Conservation (phyloP, 257 asterid species). For the Lycium barbarum region DNA sequence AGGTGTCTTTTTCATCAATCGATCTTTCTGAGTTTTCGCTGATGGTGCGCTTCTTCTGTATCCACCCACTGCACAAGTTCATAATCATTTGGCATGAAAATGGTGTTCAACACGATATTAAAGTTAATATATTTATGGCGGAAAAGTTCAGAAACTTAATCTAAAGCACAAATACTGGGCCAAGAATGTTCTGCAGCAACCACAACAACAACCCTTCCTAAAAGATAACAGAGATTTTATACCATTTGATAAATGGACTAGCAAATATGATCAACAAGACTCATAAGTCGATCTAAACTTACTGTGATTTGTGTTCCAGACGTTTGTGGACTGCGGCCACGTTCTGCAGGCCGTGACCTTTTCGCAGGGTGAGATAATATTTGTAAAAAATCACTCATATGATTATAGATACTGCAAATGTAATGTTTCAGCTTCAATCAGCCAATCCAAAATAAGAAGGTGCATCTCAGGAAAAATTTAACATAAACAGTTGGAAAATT, state of each 20-base stretch:
- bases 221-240: background rate
- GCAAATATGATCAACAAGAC: background rate
- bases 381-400: slow-evolving; percentile 39
- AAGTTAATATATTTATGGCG: background rate
- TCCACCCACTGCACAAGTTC: slow-evolving; percentile 36
- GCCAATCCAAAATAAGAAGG: background rate
- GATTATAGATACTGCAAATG: slow-evolving; percentile 54
- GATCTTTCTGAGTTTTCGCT: slow-evolving; percentile 15
- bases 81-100: background rate
- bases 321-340: slow-evolving; percentile 29
- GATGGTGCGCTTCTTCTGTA: slow-evolving; percentile 21
- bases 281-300: slow-evolving; percentile 17
- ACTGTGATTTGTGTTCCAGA: slow-evolving; percentile 36
- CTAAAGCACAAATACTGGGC: slow-evolving; percentile 9
- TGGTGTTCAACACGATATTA: background rate
- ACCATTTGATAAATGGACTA: background rate
- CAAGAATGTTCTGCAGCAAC: background rate
- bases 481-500: background rate
- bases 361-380: slow-evolving; percentile 37
- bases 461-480: background rate
- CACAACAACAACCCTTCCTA: background rate
- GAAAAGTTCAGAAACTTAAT: background rate
- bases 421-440: background rate
- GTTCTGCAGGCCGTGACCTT: slow-evolving; percentile 33
- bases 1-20: background rate